Conservation (phyloP, 108 stramenopile genomes). For the Skeletonema potamos region DNA sequence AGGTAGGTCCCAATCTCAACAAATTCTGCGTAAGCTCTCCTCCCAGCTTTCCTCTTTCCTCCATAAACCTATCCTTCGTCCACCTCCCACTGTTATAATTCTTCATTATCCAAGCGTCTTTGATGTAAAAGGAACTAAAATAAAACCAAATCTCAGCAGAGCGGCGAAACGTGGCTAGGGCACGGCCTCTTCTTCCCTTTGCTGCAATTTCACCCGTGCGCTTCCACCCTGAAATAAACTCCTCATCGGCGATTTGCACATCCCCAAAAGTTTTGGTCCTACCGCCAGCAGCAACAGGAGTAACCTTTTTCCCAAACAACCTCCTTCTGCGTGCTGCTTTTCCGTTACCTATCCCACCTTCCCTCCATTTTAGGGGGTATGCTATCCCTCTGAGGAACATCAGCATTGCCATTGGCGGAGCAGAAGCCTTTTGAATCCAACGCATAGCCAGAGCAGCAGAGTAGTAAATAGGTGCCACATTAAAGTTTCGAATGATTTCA, state of each 20-base stretch:
- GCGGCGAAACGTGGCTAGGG: conserved; percentile 80
- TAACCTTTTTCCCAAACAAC: conserved; percentile 22
- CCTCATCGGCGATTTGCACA: conserved; percentile 69
- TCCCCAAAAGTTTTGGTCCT: conserved; percentile 42
- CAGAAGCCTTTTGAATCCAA: conserved; percentile 71
- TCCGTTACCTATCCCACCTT: neutral
- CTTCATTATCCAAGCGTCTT: conserved; percentile 73
- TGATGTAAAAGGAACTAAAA: conserved; percentile 83
- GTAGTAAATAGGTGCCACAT: conserved; percentile 86
- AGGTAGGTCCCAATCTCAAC: conserved; percentile 92
- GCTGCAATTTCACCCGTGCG: conserved; percentile 85
- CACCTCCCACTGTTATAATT: conserved; percentile 74
- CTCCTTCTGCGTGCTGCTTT: conserved; percentile 1
- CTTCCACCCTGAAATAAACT: conserved; percentile 87
- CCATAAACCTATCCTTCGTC: conserved; percentile 66
- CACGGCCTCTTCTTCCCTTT: conserved; percentile 63
- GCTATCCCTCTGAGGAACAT: conserved; percentile 41
- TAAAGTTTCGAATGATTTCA: conserved; percentile 77
- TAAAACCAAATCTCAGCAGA: conserved; percentile 91
- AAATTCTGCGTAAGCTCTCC: conserved; percentile 89
- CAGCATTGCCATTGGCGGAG: conserved; percentile 39
- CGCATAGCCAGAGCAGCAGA: conserved; percentile 71
- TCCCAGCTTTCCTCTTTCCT: conserved; percentile 75
- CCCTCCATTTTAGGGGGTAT: conserved; percentile 60
- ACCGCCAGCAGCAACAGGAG: neutral